Percentiles rank a stretch among this genome's conserved stretches.
Conservation (phyloP, 805 yeast species). For the Kluyveromyces lactis region DNA sequence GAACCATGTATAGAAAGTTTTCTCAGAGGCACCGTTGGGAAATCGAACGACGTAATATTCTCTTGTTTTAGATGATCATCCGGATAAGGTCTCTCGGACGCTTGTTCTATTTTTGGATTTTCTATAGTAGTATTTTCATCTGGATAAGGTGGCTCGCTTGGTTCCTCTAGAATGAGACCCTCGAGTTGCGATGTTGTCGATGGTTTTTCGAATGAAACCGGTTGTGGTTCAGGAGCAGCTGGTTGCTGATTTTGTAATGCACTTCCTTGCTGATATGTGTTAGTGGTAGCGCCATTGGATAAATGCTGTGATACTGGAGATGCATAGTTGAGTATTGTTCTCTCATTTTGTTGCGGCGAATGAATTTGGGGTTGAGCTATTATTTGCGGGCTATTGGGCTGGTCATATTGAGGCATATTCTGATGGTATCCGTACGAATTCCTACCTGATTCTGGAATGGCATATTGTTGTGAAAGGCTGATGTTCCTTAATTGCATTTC, state of each 20-base stretch:
- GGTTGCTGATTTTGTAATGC: neutral
- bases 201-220: neutral
- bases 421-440: conserved; percentile 1
- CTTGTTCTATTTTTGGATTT: neutral
- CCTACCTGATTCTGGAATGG: conserved; percentile 21
- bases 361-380: conserved; percentile 7
- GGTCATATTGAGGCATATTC: conserved; percentile 1
- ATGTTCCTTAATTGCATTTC: conserved; percentile 45
- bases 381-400: conserved; percentile 8
- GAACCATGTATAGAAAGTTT: conserved; percentile 14
- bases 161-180: conserved; percentile 5
- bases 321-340: neutral
- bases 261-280: neutral
- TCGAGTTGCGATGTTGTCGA: conserved; percentile 3
- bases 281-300: neutral
- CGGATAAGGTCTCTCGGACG: conserved; percentile 1
- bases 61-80: conserved; percentile 5
- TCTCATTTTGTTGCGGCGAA: neutral
- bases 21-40: conserved; percentile 35
- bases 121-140: conserved; percentile 11
- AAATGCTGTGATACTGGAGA: neutral
- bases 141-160: conserved; percentile 18
- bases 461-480: conserved; percentile 26
- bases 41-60: conserved; percentile 31
- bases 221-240: neutral